phyloP scores from a whole-genome alignment of 495 filamentous ascomycete genomes.

The Annulohypoxylon nitens region DNA sequence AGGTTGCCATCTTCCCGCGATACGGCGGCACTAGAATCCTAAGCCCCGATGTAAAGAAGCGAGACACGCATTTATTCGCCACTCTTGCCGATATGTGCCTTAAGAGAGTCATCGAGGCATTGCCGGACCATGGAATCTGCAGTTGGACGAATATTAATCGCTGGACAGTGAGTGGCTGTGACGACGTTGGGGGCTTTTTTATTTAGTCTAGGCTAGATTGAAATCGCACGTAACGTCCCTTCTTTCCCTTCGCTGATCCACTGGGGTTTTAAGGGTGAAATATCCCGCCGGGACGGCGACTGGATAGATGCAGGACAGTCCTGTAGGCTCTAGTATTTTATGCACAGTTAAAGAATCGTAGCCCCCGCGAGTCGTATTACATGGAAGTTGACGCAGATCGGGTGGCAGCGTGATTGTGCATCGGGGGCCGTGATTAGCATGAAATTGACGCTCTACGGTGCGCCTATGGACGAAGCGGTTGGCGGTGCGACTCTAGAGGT shows the following conservation, averaged over 20 bases:
- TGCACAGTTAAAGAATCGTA: constrained; percentile 21
- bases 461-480: constrained; percentile 22
- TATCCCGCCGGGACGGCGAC: constrained; percentile 21
- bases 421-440: constrained; percentile 39
- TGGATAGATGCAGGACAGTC: constrained; percentile 20
- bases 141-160: constrained; percentile 10
- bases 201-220: constrained; percentile 7
- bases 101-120: constrained; percentile 15
- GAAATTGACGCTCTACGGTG: constrained; percentile 3
- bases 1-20: constrained; percentile 29
- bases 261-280: constrained; percentile 20
- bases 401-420: constrained; percentile 45
- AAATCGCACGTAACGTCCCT: background rate
- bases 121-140: background rate
- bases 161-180: constrained; percentile 12
- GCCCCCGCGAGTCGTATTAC: constrained; percentile 38
- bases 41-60: constrained; percentile 21
- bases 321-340: constrained; percentile 18
- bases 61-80: constrained; percentile 41
- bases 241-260: background rate
- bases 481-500: constrained; percentile 23
- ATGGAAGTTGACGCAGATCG: constrained; percentile 43
- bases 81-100: constrained; percentile 19
- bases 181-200: constrained; percentile 20
- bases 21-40: constrained; percentile 15